Evolutionary conservation across 331 rosid species (phyloP).

Genomic region (Quercus phellos): DNA sequence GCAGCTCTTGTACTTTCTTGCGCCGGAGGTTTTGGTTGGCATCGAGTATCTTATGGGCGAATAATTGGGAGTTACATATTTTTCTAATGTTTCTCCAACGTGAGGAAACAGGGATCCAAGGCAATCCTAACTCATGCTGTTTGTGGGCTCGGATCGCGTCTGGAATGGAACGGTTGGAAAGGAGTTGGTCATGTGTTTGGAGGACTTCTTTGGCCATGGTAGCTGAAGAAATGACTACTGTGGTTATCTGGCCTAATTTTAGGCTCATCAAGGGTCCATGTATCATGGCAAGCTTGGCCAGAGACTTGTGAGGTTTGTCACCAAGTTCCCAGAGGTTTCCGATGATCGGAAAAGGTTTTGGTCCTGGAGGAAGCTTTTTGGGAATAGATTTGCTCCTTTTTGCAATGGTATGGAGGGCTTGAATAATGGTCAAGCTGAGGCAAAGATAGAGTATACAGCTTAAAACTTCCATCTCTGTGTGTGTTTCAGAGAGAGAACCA

Average conservation of each 20-base stretch:
- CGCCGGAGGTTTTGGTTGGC: conserved; percentile 20
- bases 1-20: conserved; percentile 22
- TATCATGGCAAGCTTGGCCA: conserved; percentile 22
- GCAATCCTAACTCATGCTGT: background rate
- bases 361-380: conserved; percentile 39
- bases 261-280: conserved; percentile 38
- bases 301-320: conserved; percentile 33
- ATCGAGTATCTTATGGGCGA: conserved; percentile 12
- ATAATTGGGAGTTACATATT: conserved; percentile 27
- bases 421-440: conserved; percentile 8
- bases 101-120: conserved; percentile 28
- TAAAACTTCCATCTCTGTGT: background rate
- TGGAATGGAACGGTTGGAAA: conserved; percentile 22
- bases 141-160: background rate
- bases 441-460: background rate
- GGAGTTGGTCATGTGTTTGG: conserved; percentile 32
- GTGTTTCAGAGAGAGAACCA: no score
- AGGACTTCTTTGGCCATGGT: conserved; percentile 32
- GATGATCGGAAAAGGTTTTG: conserved; percentile 32
- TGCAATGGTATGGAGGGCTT: background rate
- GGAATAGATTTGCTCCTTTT: background rate
- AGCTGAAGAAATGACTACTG: conserved; percentile 29
- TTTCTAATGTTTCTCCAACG: conserved; percentile 25
- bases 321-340: conserved; percentile 39
- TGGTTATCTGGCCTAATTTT: conserved; percentile 27